Conservation (phyloP, 345 rosid species). For the Pistacia integerrima region DNA sequence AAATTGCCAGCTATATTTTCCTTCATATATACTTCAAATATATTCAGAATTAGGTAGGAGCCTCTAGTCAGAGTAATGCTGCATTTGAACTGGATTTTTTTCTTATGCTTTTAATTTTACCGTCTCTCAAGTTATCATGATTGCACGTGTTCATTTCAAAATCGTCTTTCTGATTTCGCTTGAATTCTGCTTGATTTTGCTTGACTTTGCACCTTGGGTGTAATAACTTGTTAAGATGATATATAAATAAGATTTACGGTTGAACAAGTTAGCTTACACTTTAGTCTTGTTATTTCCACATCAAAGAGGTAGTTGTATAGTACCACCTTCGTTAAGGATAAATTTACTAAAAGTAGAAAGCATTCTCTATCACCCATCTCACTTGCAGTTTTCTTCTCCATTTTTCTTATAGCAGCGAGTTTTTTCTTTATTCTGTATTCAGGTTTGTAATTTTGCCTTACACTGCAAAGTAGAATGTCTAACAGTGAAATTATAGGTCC, state of each 20-base stretch:
- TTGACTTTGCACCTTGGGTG: slow-evolving; percentile 6
- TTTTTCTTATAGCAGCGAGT: background rate
- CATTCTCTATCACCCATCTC: background rate
- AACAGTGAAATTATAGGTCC: slow-evolving; percentile 49
- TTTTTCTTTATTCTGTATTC: background rate
- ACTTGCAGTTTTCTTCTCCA: slow-evolving; percentile 4
- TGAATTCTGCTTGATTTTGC: background rate
- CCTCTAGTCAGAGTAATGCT: no score
- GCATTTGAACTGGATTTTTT: no score
- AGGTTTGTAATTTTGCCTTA: no score
- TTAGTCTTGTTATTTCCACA: background rate
- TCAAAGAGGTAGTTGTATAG: background rate
- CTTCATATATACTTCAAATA: no score
- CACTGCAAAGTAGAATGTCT: background rate
- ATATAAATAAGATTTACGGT: background rate
- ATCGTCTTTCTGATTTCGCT: background rate
- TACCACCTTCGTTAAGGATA: background rate
- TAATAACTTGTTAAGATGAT: background rate
- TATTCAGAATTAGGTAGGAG: no score
- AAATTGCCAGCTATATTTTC: no score
- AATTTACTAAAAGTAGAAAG: background rate
- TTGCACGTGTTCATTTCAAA: no score
- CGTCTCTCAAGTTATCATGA: no score
- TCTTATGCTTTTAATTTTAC: no score
- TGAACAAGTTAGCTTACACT: background rate